phyloP scores from a whole-genome alignment of 495 filamentous ascomycete genomes.

The Penicillium tannophilum region DNA sequence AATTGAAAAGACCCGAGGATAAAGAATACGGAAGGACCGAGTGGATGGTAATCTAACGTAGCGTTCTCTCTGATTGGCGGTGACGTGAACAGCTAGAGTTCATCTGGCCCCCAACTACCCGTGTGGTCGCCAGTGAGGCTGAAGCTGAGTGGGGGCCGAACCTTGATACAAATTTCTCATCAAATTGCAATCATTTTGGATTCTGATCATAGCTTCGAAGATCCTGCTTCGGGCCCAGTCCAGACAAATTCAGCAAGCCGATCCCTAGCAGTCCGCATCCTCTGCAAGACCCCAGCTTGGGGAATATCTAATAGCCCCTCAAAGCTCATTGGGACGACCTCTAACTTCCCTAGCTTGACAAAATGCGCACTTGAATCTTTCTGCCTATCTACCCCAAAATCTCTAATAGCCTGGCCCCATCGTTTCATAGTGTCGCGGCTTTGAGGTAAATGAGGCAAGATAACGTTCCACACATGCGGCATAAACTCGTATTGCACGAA shows the following conservation, averaged over 20 bases:
- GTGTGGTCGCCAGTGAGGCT: too few relatives aligned
- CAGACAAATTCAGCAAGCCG: neutral
- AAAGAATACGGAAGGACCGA: too few relatives aligned
- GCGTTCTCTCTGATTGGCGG: too few relatives aligned
- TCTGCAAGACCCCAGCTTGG: neutral
- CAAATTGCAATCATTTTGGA: neutral
- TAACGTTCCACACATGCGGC: neutral
- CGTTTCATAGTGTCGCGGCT: neutral
- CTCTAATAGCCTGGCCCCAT: neutral
- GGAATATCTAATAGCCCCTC: neutral
- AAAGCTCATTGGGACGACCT: neutral
- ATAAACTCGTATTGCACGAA: conserved; percentile 2
- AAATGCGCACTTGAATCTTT: neutral
- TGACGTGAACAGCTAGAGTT: too few relatives aligned
- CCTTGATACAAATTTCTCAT: too few relatives aligned
- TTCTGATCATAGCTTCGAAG: neutral
- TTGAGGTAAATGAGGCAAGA: neutral
- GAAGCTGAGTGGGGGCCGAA: too few relatives aligned
- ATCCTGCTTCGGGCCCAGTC: neutral
- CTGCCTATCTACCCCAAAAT: neutral
- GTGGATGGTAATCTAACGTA: too few relatives aligned
- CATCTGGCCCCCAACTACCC: too few relatives aligned
- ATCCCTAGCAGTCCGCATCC: neutral
- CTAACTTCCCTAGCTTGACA: neutral
- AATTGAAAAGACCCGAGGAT: too few relatives aligned